Evolutionary conservation across 805 yeast species (phyloP), one percentile per base, ranked within the genome.

Genomic region (Suhomyces prunicola): DNA sequence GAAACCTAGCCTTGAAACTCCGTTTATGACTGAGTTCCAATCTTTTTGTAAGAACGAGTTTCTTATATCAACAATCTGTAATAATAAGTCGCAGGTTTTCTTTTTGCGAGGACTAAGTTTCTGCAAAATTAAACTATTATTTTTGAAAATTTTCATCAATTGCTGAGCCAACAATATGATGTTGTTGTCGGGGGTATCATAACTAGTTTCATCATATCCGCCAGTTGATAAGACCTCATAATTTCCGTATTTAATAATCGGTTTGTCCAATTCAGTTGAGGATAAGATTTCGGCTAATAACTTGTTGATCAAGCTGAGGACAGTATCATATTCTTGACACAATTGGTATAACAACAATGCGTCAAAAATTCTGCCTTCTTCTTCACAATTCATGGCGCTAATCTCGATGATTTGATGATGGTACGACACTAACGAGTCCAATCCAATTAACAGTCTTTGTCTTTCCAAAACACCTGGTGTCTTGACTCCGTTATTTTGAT

Each of bases 341-440:
- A 93, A 79, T 70, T 92, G 97, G 66, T 89, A 93, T 51, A 94
- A 78, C 53, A 89, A 75, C 55, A 94, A 80, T 17, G 97, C 89
- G 64, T 94, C 98, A 56, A 86, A 83, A 12, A 84, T 78, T 63
- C 96, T 80, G 6, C 97, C 97, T 62, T 92, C 98, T 60, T 90
- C 94, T 62, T 89, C 94, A 13, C 97, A 96, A 59, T 83, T 84
- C 44, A 78, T 78, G 3, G 97, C 97, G 27, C 96, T 91, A 54
- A 83, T 84, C 65, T 88, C 96, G 3, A 94, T 86, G 42, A 93
- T 90, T 54, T 81, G 81, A 56, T 77, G 79, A 58, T 88, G 74
- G 63, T 82, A 93, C 53, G 81, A 82, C 19, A 78, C 76, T 55
- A 85, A 81, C 58, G 83, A 79, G 5, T 72, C 70, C 55, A 92